Evolutionary conservation across 805 yeast species (phyloP).

Genomic region (Nakazawaea peltata): DNA sequence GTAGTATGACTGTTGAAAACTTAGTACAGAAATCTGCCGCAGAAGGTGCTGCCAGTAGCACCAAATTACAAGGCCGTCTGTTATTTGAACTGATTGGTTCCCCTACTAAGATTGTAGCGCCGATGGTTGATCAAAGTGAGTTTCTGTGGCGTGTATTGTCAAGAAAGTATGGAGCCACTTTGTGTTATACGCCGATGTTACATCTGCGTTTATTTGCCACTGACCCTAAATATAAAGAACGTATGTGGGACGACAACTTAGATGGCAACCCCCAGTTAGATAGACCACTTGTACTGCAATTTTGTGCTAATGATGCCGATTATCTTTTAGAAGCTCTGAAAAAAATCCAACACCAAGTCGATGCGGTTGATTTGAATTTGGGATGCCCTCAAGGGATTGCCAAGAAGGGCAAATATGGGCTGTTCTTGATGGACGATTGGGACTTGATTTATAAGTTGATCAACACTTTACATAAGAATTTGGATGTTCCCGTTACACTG

Average conservation of each 20-base stretch:
- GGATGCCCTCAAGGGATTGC: conserved; percentile 99
- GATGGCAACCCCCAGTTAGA: conserved; percentile 71
- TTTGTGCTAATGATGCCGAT: conserved; percentile 94
- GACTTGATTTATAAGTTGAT: conserved; percentile 67
- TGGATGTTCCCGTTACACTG: conserved; percentile 88
- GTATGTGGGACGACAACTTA: conserved; percentile 55
- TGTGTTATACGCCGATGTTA: conserved; percentile 95
- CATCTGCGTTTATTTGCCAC: conserved; percentile 89
- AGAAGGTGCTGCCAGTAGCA: background rate
- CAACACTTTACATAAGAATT: conserved; percentile 60
- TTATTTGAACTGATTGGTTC: conserved; percentile 61
- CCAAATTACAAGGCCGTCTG: conserved; percentile 49
- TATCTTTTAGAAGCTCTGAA: conserved; percentile 74
- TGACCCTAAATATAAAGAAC: conserved; percentile 69
- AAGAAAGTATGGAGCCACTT: conserved; percentile 82
- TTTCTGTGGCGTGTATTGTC: conserved; percentile 91
- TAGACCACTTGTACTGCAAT: conserved; percentile 87
- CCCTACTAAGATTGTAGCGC: conserved; percentile 88
- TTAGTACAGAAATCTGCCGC: too few relatives aligned
- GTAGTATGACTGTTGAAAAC: background rate
- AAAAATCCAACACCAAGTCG: conserved; percentile 74
- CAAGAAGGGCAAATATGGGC: conserved; percentile 87
- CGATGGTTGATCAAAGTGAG: conserved; percentile 98
- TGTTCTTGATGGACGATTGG: conserved; percentile 98
- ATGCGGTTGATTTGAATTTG: conserved; percentile 90